phyloP scores from a whole-genome alignment of 345 rosid genomes.

The Arabis hirsuta region DNA sequence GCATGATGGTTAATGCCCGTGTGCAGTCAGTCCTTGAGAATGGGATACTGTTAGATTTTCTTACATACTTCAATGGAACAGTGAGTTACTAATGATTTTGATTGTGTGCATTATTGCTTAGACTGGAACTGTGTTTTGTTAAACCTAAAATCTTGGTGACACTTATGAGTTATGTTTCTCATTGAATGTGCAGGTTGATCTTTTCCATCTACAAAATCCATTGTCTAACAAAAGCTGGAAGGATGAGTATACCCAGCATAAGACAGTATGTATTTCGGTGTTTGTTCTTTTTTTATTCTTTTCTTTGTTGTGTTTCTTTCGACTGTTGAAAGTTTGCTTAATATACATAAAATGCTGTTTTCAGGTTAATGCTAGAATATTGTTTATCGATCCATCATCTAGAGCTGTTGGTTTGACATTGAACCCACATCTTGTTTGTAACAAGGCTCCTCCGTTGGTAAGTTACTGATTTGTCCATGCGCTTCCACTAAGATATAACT shows the following conservation, averaged over 20 bases:
- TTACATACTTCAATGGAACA: slow-evolving; percentile 91
- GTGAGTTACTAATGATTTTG: slow-evolving; percentile 57
- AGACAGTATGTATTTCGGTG: slow-evolving; percentile 59
- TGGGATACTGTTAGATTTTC: slow-evolving; percentile 87
- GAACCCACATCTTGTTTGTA: slow-evolving; percentile 79
- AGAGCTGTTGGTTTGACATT: slow-evolving; percentile 96
- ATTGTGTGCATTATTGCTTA: slow-evolving; percentile 16
- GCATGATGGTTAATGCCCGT: slow-evolving; percentile 91
- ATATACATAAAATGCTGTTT: slow-evolving; percentile 15
- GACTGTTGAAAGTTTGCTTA: slow-evolving; percentile 5
- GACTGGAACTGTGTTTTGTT: slow-evolving; percentile 6
- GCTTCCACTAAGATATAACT: slow-evolving; percentile 17
- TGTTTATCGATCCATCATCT: slow-evolving; percentile 87
- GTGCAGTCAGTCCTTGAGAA: slow-evolving; percentile 88
- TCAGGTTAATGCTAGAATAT: slow-evolving; percentile 90
- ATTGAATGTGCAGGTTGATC: slow-evolving; percentile 68
- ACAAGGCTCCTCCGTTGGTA: slow-evolving; percentile 81
- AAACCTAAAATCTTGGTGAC: slow-evolving; percentile 23
- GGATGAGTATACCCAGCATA: slow-evolving; percentile 74
- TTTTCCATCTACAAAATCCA: slow-evolving; percentile 72
- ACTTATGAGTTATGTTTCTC: slow-evolving; percentile 28
- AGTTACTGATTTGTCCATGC: slow-evolving; percentile 39
- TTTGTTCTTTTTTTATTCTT: slow-evolving; percentile 18
- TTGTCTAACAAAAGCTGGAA: slow-evolving; percentile 73
- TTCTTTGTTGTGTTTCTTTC: not conserved